Percentiles rank a stretch among this genome's conserved stretches.
Evolutionary conservation across 768 basidiomycete species (phyloP).

Genomic region (Kwoniella heveanensis): DNA sequence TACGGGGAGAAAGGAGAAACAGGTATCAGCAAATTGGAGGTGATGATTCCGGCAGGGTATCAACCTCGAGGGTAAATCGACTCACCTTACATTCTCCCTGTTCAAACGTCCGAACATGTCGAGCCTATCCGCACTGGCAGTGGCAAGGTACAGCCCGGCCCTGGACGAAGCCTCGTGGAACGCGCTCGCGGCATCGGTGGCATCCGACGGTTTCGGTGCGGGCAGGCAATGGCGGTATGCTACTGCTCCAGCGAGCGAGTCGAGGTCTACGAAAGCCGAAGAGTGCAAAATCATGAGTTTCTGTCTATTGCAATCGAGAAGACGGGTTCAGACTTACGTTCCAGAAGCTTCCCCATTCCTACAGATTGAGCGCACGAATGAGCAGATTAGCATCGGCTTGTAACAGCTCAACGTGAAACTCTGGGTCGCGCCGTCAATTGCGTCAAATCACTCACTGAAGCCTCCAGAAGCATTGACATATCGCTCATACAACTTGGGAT

Average conservation of each 20-base stretch:
- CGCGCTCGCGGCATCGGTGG: constrained; percentile 35
- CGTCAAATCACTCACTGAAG: constrained; percentile 46
- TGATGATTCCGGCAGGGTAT: no score
- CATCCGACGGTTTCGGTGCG: constrained; percentile 6
- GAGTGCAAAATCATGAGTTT: not conserved
- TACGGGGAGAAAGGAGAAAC: constrained; percentile 4
- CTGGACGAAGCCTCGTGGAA: constrained; percentile 65
- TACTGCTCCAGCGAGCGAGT: constrained; percentile 81
- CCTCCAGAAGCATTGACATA: constrained; percentile 52
- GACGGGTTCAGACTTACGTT: constrained; percentile 51
- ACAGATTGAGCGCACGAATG: not conserved
- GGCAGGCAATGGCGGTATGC: constrained; percentile 69
- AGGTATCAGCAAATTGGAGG: not conserved
- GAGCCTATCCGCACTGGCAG: constrained; percentile 73
- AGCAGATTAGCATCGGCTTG: no score
- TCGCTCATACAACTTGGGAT: constrained; percentile 41
- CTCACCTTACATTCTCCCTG: constrained; percentile 49
- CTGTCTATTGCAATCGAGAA: not conserved
- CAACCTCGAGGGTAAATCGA: no score
- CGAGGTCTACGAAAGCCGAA: constrained; percentile 65
- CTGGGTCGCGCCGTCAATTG: no score
- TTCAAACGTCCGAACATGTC: constrained; percentile 53
- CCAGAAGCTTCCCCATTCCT: constrained; percentile 54
- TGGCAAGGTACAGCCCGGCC: constrained; percentile 77
- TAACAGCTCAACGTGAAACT: no score